phyloP scores from a whole-genome alignment of 192 early-diverging fungal species.

The Gamsiella multidivaricata region DNA sequence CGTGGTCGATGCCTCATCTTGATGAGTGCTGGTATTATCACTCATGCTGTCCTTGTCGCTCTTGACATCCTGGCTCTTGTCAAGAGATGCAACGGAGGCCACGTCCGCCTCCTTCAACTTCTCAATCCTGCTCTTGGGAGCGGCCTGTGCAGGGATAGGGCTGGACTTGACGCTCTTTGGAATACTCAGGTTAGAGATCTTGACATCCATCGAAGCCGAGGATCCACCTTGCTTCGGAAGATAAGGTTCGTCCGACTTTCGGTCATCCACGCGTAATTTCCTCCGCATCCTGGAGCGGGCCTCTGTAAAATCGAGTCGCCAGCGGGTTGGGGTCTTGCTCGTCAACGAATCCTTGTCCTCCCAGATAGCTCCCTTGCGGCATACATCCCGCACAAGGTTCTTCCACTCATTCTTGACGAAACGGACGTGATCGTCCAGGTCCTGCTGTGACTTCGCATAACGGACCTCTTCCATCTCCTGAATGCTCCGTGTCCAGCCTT shows the following conservation, averaged over 20 bases:
- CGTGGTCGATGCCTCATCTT: conserved; percentile 12
- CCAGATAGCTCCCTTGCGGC: conserved; percentile 72
- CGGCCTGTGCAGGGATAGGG: conserved; percentile 12
- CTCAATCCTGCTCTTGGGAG: conserved; percentile 29
- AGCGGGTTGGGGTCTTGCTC: conserved; percentile 44
- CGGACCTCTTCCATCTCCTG: conserved; percentile 67
- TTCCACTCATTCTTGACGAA: conserved; percentile 72
- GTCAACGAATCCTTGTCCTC: conserved; percentile 51
- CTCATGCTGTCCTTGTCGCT: conserved; percentile 29
- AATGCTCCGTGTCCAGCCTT: conserved; percentile 64
- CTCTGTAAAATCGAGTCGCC: conserved; percentile 72
- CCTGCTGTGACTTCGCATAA: conserved; percentile 67
- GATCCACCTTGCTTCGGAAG: conserved; percentile 50
- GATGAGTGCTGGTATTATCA: conserved; percentile 7
- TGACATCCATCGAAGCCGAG: conserved; percentile 26
- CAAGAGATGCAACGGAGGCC: conserved; percentile 28
- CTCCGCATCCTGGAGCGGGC: conserved; percentile 57
- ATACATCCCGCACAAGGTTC: conserved; percentile 61
- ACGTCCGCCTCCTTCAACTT: conserved; percentile 43
- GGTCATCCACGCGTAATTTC: conserved; percentile 38
- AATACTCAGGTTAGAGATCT: conserved; percentile 41
- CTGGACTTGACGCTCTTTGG: conserved; percentile 49
- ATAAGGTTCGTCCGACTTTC: conserved; percentile 48
- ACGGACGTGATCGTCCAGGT: conserved; percentile 66
- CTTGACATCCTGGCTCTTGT: conserved; percentile 34